Evolutionary conservation across 2,329 filamentous ascomycete species (phyloP).

Genomic region (Ceratocystis lukuohia): DNA sequence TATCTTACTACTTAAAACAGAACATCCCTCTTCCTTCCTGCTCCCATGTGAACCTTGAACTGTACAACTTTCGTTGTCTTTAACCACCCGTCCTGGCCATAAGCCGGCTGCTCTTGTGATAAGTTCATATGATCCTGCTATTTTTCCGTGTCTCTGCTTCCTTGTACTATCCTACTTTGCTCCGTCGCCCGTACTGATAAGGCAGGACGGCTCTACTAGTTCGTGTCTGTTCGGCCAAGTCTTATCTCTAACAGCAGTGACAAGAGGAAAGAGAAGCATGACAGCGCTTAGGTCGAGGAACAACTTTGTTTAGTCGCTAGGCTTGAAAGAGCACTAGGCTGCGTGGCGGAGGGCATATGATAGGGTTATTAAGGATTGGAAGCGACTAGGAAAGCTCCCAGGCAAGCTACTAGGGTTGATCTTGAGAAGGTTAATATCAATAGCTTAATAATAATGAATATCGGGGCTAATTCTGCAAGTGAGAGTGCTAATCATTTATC

Average conservation of each 20-base stretch:
- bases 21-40: not conserved
- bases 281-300: slow-evolving; percentile 4
- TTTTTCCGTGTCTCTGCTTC: too few species aligned
- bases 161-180: too few species aligned
- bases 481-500: too few species aligned
- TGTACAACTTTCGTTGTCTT: not conserved
- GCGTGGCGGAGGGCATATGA: not conserved
- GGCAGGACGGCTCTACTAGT: not conserved
- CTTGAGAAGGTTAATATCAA: too few species aligned
- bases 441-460: too few species aligned
- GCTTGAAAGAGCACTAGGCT: not conserved
- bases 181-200: not conserved
- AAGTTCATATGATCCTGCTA: too few species aligned
- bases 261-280: not conserved
- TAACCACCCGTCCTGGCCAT: not conserved
- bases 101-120: too few species aligned
- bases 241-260: not conserved
- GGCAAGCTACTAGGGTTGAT: too few species aligned
- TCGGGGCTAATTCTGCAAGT: too few species aligned
- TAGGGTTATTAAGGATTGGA: too few species aligned
- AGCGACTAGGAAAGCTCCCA: too few species aligned
- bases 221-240: not conserved
- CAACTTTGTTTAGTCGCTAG: not conserved
- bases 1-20: not conserved
- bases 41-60: not conserved